Evolutionary conservation across 371 early-diverging fungal species (phyloP).

Genomic region (Haplosporangium sp.): DNA sequence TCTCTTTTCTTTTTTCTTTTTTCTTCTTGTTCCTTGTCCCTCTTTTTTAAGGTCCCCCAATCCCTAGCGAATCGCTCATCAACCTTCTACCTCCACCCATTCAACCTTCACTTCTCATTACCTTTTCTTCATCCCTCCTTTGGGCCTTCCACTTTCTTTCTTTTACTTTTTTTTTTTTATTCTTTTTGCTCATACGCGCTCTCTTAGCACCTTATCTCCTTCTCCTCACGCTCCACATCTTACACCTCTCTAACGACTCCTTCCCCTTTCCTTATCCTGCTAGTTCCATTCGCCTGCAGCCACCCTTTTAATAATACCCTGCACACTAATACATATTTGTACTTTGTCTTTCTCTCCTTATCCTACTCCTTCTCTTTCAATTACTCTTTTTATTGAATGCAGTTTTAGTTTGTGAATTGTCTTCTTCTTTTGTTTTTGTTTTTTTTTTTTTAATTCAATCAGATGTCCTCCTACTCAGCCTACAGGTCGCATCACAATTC

Average conservation of each 20-base stretch:
- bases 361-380: neutral
- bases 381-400: too few species aligned
- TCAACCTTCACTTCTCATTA: conserved; percentile 2
- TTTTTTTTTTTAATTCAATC: neutral
- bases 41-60: neutral
- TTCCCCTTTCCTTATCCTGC: neutral
- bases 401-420: neutral
- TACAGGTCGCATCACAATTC: conserved; percentile 29
- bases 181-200: too few species aligned
- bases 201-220: neutral
- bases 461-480: conserved; percentile 37
- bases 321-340: neutral
- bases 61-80: neutral
- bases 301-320: neutral
- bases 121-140: too few species aligned
- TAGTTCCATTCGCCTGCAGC: neutral
- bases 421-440: neutral
- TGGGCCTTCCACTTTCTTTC: neutral
- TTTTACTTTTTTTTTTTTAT: too few species aligned
- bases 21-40: neutral
- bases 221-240: neutral
- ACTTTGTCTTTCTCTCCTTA: neutral
- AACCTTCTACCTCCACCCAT: neutral
- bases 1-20: conserved; percentile 4
- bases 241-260: neutral